Evolutionary conservation across 2,329 filamentous ascomycete species (phyloP).

Genomic region (Penicillium sp.): DNA sequence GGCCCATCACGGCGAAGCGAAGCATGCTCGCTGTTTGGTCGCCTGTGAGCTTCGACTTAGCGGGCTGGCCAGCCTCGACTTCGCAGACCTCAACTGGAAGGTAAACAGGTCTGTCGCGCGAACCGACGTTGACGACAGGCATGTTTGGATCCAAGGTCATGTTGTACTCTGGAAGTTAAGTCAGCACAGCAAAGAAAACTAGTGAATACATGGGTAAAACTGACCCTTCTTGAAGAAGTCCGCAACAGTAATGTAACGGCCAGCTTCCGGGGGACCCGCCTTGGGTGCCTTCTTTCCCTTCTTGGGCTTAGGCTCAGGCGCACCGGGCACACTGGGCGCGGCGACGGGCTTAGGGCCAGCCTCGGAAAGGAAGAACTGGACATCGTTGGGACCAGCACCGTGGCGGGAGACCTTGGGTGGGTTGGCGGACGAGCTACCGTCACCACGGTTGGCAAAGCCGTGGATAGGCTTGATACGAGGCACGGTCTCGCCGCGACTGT

Average conservation of each 20-base stretch:
- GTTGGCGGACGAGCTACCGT: slow-evolving; percentile 36
- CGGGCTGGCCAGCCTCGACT: slow-evolving; percentile 62
- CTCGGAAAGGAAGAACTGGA: slow-evolving; percentile 52
- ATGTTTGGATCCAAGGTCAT: slow-evolving; percentile 41
- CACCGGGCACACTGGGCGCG: slow-evolving; percentile 1
- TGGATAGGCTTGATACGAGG: slow-evolving; percentile 46
- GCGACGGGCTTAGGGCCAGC: slow-evolving; percentile 14
- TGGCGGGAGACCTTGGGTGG: slow-evolving; percentile 35
- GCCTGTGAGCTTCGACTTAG: slow-evolving; percentile 56
- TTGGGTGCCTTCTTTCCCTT: slow-evolving; percentile 27
- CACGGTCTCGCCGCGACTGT: slow-evolving; percentile 32
- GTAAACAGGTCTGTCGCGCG: slow-evolving; percentile 55
- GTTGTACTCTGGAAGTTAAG: slow-evolving; percentile 26
- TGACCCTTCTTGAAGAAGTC: slow-evolving; percentile 49
- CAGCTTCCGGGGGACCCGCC: slow-evolving; percentile 31
- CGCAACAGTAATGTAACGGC: slow-evolving; percentile 50
- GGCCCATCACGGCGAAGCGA: slow-evolving; percentile 58
- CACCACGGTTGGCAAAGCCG: slow-evolving; percentile 42
- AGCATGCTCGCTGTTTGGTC: slow-evolving; percentile 68
- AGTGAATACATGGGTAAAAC: slow-evolving; percentile 12
- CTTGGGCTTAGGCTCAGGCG: slow-evolving; percentile 25
- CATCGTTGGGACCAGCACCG: slow-evolving; percentile 51
- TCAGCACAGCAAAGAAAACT: not conserved
- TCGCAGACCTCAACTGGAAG: slow-evolving; percentile 64
- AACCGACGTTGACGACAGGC: slow-evolving; percentile 67